Conservation (phyloP, 2,329 filamentous ascomycete species). For the Eurotiales sp. region DNA sequence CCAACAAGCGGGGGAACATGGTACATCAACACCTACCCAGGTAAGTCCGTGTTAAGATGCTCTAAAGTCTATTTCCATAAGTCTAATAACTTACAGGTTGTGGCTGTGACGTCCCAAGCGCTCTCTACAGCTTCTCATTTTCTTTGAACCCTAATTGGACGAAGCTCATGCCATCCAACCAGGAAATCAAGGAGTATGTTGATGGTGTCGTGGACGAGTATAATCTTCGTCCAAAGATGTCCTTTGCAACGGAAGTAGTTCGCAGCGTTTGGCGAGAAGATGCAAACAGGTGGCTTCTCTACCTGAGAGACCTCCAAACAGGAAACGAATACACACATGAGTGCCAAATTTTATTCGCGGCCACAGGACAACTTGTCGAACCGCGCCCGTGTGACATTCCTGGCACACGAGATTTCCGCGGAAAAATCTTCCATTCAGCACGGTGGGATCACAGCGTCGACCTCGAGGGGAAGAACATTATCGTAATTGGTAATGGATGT, state of each 20-base stretch:
- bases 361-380: conserved; percentile 52
- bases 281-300: conserved; percentile 46
- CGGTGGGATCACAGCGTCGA: conserved; percentile 23
- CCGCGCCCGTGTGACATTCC: conserved; percentile 43
- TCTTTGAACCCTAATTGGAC: conserved; percentile 50
- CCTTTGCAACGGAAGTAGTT: background rate
- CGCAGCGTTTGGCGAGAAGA: conserved; percentile 47
- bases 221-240: background rate
- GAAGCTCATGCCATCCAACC: conserved; percentile 44
- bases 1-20: conserved; percentile 58
- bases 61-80: background rate
- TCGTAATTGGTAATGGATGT: conserved; percentile 34
- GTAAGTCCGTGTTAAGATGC: conserved; percentile 16
- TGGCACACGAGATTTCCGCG: conserved; percentile 21
- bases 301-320: conserved; percentile 22
- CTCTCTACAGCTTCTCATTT: conserved; percentile 56
- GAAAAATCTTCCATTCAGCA: conserved; percentile 26
- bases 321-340: conserved; percentile 32
- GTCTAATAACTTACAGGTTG: conserved; percentile 33
- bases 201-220: conserved; percentile 40
- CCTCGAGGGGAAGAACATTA: conserved; percentile 24
- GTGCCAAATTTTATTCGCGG: conserved; percentile 49
- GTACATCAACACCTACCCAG: conserved; percentile 59
- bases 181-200: conserved; percentile 50
- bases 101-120: conserved; percentile 51